Evolutionary conservation across 352 stramenopile species (phyloP).

Genomic region (Aphanomyces cochlioides): DNA sequence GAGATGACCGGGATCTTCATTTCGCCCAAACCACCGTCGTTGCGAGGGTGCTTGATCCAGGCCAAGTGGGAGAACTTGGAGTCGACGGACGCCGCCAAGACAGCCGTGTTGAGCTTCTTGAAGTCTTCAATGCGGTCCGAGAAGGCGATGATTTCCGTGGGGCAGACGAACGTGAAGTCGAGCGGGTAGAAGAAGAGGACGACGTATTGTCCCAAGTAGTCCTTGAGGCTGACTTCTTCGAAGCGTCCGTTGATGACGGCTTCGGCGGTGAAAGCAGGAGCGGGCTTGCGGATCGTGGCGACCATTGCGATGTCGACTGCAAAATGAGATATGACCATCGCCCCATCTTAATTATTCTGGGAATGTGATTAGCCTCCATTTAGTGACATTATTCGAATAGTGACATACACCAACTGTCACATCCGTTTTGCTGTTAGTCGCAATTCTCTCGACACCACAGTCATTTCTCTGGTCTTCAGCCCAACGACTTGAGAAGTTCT

Average conservation of each 20-base stretch:
- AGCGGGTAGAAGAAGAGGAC: slow-evolving; percentile 92
- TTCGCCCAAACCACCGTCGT: slow-evolving; percentile 82
- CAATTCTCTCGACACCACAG: too few relatives aligned
- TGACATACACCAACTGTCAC: not conserved
- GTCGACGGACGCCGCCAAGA: slow-evolving; percentile 78
- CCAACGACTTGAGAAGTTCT: too few relatives aligned
- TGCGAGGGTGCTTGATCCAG: slow-evolving; percentile 87
- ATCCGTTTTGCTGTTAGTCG: too few relatives aligned
- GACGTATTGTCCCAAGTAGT: slow-evolving; percentile 89
- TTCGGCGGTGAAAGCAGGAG: slow-evolving; percentile 69
- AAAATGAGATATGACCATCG: not conserved
- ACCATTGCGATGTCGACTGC: slow-evolving; percentile 38
- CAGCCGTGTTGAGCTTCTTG: slow-evolving; percentile 65
- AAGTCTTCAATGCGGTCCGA: slow-evolving; percentile 80
- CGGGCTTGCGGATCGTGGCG: slow-evolving; percentile 61
- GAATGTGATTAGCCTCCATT: not conserved
- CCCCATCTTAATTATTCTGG: not conserved
- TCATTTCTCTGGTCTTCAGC: too few relatives aligned
- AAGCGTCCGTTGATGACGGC: slow-evolving; percentile 82
- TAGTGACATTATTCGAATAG: not conserved
- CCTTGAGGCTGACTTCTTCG: slow-evolving; percentile 69
- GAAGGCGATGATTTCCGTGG: slow-evolving; percentile 89
- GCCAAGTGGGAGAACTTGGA: slow-evolving; percentile 86
- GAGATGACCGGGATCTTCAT: slow-evolving; percentile 89
- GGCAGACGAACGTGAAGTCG: slow-evolving; percentile 91